Evolutionary conservation across 495 filamentous ascomycete species (phyloP).

Genomic region (Beverwykella pulmonaria): DNA sequence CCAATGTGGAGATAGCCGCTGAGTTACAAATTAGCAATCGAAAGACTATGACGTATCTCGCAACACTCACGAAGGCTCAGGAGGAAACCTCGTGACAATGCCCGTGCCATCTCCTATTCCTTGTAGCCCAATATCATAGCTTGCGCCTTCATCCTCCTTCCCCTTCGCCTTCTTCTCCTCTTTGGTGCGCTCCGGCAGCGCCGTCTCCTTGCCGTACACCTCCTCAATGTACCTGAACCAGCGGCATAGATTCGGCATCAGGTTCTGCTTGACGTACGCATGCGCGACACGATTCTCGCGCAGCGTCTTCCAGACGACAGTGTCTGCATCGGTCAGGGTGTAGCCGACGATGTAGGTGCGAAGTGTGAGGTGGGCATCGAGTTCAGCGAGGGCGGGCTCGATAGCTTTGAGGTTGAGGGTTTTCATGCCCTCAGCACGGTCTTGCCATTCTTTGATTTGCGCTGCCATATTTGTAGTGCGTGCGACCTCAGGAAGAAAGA

Average conservation of each 20-base stretch:
- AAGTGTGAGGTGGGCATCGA: slow-evolving; percentile 84
- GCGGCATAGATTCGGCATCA: slow-evolving; percentile 74
- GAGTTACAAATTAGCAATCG: slow-evolving; percentile 15
- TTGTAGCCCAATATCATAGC: slow-evolving; percentile 85
- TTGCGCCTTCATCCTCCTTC: slow-evolving; percentile 74
- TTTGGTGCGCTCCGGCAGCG: slow-evolving; percentile 46
- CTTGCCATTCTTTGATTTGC: slow-evolving; percentile 58
- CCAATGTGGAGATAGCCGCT: slow-evolving; percentile 91
- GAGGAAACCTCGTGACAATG: slow-evolving; percentile 90
- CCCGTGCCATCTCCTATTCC: slow-evolving; percentile 77
- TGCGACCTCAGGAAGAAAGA: background rate
- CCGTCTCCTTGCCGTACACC: slow-evolving; percentile 62
- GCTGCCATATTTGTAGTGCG: slow-evolving; percentile 24
- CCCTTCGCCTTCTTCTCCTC: slow-evolving; percentile 59
- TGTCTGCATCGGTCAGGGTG: slow-evolving; percentile 74
- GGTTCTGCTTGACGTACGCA: slow-evolving; percentile 75
- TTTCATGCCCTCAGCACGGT: slow-evolving; percentile 55
- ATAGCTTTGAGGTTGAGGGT: slow-evolving; percentile 76
- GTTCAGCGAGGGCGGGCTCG: slow-evolving; percentile 70
- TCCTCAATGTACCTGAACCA: slow-evolving; percentile 91
- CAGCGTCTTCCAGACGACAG: slow-evolving; percentile 81
- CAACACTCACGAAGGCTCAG: slow-evolving; percentile 81
- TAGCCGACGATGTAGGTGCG: slow-evolving; percentile 87
- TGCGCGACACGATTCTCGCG: slow-evolving; percentile 83
- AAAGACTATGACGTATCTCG: background rate